phyloP scores from a whole-genome alignment of 345 rosid genomes.

The Pistacia atlantica region DNA sequence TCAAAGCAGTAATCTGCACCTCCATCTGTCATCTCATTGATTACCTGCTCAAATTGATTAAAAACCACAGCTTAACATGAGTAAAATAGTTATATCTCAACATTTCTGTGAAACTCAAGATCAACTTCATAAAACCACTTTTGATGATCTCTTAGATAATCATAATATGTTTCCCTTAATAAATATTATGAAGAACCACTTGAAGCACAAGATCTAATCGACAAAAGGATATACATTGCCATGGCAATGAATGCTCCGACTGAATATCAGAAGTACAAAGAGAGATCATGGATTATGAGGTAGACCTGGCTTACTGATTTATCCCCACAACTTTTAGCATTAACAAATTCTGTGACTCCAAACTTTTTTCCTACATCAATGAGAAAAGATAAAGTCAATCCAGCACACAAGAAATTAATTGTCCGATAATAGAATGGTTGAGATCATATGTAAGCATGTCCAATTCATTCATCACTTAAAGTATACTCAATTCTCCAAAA shows the following conservation, averaged over 20 bases:
- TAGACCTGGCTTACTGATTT: constrained; percentile 66
- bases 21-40: constrained; percentile 72
- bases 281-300: neutral
- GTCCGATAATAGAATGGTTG: neutral
- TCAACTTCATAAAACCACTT: neutral
- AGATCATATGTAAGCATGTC: constrained; percentile 4
- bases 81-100: neutral
- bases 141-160: neutral
- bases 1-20: constrained; percentile 91
- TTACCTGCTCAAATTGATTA: constrained; percentile 32
- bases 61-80: neutral
- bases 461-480: neutral
- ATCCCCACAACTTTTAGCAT: constrained; percentile 45
- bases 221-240: neutral
- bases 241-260: neutral
- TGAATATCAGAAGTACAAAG: constrained; percentile 6
- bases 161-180: neutral
- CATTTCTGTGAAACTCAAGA: neutral
- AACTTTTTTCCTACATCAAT: constrained; percentile 54
- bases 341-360: constrained; percentile 77
- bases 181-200: neutral
- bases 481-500: neutral
- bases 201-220: neutral
- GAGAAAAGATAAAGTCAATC: constrained; percentile 8
- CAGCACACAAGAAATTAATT: constrained; percentile 5